These are phyloP conservation scores for Cercospora sojina DNA, from an alignment of 2,329 filamentous ascomycete genomes.

Conservation along the genomic window DNA sequence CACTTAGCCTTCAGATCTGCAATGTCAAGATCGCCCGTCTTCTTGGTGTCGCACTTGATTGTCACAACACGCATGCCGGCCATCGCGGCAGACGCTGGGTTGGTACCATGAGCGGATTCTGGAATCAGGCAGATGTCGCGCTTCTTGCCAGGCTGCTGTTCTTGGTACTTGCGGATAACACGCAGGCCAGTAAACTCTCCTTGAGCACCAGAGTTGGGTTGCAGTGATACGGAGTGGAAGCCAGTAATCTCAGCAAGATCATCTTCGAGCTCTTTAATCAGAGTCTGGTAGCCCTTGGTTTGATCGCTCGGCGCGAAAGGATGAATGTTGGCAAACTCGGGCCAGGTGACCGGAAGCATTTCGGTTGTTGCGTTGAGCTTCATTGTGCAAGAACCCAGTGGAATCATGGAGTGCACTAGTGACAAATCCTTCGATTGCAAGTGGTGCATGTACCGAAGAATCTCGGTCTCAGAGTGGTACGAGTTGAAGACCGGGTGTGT, in stretches of 20 bases:
- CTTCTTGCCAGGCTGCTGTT: conserved; percentile 64
- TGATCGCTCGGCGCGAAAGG: conserved; percentile 69
- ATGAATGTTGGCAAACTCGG: conserved; percentile 75
- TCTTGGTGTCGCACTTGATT: conserved; percentile 78
- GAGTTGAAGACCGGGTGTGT: conserved; percentile 93
- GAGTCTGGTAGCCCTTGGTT: conserved; percentile 64
- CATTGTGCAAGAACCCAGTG: conserved; percentile 96
- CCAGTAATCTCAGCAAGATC: conserved; percentile 83
- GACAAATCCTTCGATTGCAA: conserved; percentile 93
- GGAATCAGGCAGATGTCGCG: conserved; percentile 93
- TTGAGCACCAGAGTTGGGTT: conserved; percentile 94
- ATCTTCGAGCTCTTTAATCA: conserved; percentile 70
- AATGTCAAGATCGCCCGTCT: conserved; percentile 84
- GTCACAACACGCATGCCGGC: conserved; percentile 91
- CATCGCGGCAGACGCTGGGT: conserved; percentile 94
- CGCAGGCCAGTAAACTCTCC: conserved; percentile 90
- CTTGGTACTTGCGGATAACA: conserved; percentile 80
- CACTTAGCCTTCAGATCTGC: conserved; percentile 83
- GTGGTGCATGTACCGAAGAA: conserved; percentile 90
- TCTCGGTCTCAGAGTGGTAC: conserved; percentile 91
- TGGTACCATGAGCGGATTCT: conserved; percentile 92
- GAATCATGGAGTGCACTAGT: conserved; percentile 95
- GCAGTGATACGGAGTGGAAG: conserved; percentile 84
- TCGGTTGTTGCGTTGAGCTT: conserved; percentile 93
- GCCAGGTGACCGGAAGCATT: conserved; percentile 82